Percentiles rank a stretch among this genome's conserved stretches.
Evolutionary conservation across 1,284 basidiomycete genomes (phyloP).

Genomic region (Leccinum variabile): DNA sequence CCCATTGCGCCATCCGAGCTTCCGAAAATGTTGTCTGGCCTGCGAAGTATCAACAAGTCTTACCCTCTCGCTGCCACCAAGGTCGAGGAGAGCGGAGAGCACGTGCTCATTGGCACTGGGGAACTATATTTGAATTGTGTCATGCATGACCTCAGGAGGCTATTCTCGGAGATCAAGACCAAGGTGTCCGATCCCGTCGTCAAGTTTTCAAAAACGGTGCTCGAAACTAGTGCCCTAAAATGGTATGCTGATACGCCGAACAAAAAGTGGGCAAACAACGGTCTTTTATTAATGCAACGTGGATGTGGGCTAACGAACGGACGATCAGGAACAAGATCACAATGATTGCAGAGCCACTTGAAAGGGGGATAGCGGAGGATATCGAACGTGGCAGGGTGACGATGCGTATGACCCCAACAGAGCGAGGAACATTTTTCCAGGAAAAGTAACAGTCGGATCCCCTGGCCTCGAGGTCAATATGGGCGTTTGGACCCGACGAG

Average conservation of each 20-base stretch:
- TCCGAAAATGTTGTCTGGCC: constrained; percentile 96
- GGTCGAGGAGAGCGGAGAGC: constrained; percentile 98
- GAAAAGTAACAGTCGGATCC: constrained; percentile 98
- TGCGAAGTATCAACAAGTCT: constrained; percentile 96
- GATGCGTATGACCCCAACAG: constrained; percentile 92
- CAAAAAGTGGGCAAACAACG: constrained; percentile 75
- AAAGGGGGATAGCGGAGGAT: constrained; percentile 91
- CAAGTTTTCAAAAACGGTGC: constrained; percentile 97
- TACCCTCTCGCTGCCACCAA: constrained; percentile 95
- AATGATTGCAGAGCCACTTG: constrained; percentile 96
- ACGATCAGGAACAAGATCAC: constrained; percentile 85
- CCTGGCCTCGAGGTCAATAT: constrained; percentile 95
- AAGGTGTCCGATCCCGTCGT: constrained; percentile 99
- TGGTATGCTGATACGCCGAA: constrained; percentile 99
- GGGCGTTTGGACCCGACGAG: constrained; percentile 99
- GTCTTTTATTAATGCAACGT: constrained; percentile 2
- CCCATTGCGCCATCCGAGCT: constrained; percentile 97
- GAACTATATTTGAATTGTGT: constrained; percentile 97
- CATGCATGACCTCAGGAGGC: constrained; percentile 89
- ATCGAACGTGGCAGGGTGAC: constrained; percentile 89
- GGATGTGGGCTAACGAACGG: constrained; percentile 17
- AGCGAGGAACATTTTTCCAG: constrained; percentile 92
- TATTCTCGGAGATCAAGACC: constrained; percentile 99
- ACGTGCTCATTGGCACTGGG: constrained; percentile 95
- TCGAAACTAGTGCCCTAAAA: constrained; percentile 97